Base-by-base conservation (phyloP, 305 asterid genomes). In the Vinca major region DNA sequence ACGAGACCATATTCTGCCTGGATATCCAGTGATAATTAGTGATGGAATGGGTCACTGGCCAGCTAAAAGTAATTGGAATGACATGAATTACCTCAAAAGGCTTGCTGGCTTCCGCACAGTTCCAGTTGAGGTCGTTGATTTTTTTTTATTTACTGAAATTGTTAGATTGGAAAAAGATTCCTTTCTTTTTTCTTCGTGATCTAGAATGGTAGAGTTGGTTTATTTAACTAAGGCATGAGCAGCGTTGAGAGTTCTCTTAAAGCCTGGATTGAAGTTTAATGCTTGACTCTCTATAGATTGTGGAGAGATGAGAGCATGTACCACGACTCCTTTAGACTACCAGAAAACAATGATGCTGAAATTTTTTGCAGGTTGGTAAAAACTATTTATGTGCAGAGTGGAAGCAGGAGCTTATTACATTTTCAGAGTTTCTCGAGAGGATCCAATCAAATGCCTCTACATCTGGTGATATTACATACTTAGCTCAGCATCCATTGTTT, bases 31-130 rank as follows among this genome's bases (percentile, higher is more conserved):
- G 75, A 79, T 93, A 57, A 87, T 90, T 73, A 71, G 89, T 72
- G 97, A 86, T 75, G 81, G 86, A 60, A 87, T 93, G 97, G 78
- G 79, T 77, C 92, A 89, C 76, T 93, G 97, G 97, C 99, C 99
- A 5, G 99, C 99, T 54, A 84, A 60, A 80, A 80, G 74, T 48
- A 85, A 80, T 80, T 90, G 97, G 99, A 84, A 74, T 74, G 89
- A 93, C 80, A 78, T 86, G 82, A 85, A 83, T 78, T 93, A 90
- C 80, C 95, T 93, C 69, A 81, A 80, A 71, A 77, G 73, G 62
- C 83, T 88, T 74, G 97, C 90, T 54, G 96, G 99, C 61, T 89
- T 86, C 70, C 99, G 96, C 50, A 93, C 99, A 2, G 89, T 93
- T 77, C 99, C 99, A 1, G 88, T 85, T 66, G 88, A 85, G 90